Base-by-base conservation (phyloP, 345 rosid species). In the Sonneratia caseolaris region DNA sequence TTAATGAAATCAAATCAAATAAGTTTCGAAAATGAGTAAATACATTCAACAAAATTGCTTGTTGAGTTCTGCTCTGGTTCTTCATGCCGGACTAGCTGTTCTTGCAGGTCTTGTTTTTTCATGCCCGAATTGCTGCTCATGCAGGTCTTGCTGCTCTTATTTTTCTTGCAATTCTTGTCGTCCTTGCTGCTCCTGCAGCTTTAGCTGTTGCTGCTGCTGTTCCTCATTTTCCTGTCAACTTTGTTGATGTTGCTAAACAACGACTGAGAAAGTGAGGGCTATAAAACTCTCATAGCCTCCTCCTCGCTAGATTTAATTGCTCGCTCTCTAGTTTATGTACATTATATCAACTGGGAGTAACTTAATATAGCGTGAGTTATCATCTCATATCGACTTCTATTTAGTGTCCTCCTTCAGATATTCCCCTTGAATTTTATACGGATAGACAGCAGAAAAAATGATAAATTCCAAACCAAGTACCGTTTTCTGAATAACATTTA, bases 151-250 rank as follows among this genome's bases (percentile, higher is more conserved):
- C 43, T 2, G 18, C 7, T 24, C 47, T 36, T 59, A n/a, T 18
- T 18, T 19, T 21, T 5, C 59, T 19, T 36, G 61, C 53, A 24
- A 38, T 11, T 15, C 62, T 37, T 72, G 75, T 51, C 16, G 47
- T 37, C 15, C 66, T 64, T 49, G 53, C 66, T 27, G 47, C 36
- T 51, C 36, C 47, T 64, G 66, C 66, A 27, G 75, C 51, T 73
- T 36, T 38, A 14, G n/a, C 43, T 62, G 65, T 32, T 19, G 74
- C 56, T 32, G 55, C 37, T 72, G 56, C 24, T 24, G 15, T 72
- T 47, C 56, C 22, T 5, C 70, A 2, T 72, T 64, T 55, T 56
- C 32, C 7, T 37, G 72, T 56, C 61, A 14, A n/a, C 49, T n/a
- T 62, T 12, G 38, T 24, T 11, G 66, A 13, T 61, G 37, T 61